phyloP scores from a whole-genome alignment of 352 stramenopile genomes.

The Globisporangium canariense region DNA sequence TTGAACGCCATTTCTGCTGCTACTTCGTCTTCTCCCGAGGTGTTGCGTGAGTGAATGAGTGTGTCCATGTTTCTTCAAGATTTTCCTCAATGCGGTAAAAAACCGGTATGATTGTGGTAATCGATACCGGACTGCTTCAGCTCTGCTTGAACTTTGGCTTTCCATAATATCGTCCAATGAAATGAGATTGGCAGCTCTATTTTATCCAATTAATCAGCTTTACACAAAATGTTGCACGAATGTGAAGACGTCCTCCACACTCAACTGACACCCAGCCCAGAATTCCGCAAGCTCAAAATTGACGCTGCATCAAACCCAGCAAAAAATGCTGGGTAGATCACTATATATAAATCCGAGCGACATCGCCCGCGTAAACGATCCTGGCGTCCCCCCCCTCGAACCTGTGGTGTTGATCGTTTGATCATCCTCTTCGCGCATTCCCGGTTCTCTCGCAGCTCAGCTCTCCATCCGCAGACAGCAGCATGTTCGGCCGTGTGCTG shows the following conservation, averaged over 20 bases:
- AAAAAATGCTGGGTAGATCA: background rate
- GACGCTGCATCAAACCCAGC: no score
- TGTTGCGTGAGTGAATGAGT: background rate
- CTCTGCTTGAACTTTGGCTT: constrained; percentile 7
- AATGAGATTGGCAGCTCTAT: no score
- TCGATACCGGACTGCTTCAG: background rate
- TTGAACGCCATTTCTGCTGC: constrained; percentile 31
- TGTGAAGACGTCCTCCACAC: background rate
- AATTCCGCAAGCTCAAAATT: background rate
- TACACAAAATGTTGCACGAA: background rate
- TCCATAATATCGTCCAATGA: background rate
- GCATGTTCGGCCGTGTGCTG: constrained; percentile 59
- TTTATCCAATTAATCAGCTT: background rate
- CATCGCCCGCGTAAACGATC: constrained; percentile 3
- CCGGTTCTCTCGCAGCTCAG: constrained; percentile 6
- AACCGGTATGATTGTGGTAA: background rate
- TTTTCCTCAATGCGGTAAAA: constrained; percentile 2
- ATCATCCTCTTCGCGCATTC: background rate
- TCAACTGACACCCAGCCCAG: background rate
- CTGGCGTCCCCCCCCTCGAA: background rate
- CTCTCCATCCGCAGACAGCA: background rate
- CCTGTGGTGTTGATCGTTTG: constrained; percentile 11
- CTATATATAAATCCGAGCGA: background rate
- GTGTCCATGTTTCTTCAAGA: constrained; percentile 5
- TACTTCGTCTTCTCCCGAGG: background rate